Conservation (phyloP, 352 stramenopile species). For the Discostella stelligera region DNA sequence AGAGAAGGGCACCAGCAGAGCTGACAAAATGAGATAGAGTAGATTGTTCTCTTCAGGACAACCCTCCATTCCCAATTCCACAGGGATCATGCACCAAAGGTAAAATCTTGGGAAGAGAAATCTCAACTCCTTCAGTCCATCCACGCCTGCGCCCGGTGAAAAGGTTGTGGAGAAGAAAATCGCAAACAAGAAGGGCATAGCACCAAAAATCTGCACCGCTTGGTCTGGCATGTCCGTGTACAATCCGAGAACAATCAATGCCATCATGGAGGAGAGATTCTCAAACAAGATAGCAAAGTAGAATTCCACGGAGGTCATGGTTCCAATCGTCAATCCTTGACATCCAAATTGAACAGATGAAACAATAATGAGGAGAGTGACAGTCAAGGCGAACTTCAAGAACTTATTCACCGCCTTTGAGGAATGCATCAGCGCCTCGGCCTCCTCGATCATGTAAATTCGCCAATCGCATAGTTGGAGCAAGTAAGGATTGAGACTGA, state of each 20-base stretch:
- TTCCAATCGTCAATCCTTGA: conserved; percentile 43
- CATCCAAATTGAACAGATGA: conserved; percentile 46
- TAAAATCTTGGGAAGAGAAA: conserved; percentile 68
- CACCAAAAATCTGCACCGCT: conserved; percentile 56
- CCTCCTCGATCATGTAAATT: conserved; percentile 62
- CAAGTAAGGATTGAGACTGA: conserved; percentile 62
- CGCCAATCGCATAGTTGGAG: conserved; percentile 62
- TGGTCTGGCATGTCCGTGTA: conserved; percentile 56
- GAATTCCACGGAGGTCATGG: conserved; percentile 25
- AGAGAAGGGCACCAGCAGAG: conserved; percentile 37
- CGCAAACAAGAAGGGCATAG: conserved; percentile 62
- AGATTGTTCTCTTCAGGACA: conserved; percentile 41
- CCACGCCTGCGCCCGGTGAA: conserved; percentile 38
- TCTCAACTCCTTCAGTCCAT: conserved; percentile 53
- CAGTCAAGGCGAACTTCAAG: conserved; percentile 47
- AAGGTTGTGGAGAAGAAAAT: conserved; percentile 59
- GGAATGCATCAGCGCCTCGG: conserved; percentile 60
- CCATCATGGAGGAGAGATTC: conserved; percentile 43
- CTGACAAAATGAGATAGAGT: conserved; percentile 50
- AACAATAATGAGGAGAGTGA: conserved; percentile 50
- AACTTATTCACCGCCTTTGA: conserved; percentile 58
- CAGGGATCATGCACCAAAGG: conserved; percentile 60
- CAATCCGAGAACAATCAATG: conserved; percentile 53
- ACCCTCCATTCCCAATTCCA: conserved; percentile 8
- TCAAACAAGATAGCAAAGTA: conserved; percentile 65